These are phyloP conservation scores for Labyrinthula sp. DNA, from an alignment of 352 stramenopile genomes.

Conservation along the genomic window DNA sequence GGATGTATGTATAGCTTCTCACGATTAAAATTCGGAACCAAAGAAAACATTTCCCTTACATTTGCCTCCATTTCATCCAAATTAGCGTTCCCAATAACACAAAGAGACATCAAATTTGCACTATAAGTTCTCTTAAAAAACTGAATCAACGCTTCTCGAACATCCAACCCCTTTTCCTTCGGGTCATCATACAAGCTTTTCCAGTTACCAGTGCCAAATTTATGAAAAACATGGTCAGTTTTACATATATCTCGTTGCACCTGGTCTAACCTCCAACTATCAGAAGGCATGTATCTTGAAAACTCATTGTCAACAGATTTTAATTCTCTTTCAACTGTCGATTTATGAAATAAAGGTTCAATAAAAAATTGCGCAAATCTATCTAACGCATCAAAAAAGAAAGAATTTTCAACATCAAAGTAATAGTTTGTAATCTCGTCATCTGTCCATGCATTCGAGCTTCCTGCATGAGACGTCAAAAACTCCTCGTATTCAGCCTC, in stretches of 20 bases:
- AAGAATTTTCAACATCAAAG: slow-evolving; percentile 55
- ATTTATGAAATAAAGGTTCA: slow-evolving; percentile 50
- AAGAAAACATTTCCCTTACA: slow-evolving; percentile 48
- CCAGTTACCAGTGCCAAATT: slow-evolving; percentile 67
- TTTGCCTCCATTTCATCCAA: slow-evolving; percentile 53
- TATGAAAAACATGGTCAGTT: slow-evolving; percentile 47
- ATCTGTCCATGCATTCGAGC: slow-evolving; percentile 70
- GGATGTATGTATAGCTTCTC: no score
- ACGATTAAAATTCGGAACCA: slow-evolving; percentile 52
- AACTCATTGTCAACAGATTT: slow-evolving; percentile 66
- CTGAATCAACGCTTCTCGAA: slow-evolving; percentile 44
- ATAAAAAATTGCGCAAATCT: slow-evolving; percentile 86
- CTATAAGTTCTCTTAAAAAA: slow-evolving; percentile 59
- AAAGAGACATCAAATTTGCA: slow-evolving; percentile 55
- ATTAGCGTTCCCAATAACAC: slow-evolving; percentile 54
- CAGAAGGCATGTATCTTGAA: slow-evolving; percentile 78
- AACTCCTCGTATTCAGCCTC: slow-evolving; percentile 74
- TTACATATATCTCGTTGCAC: slow-evolving; percentile 36
- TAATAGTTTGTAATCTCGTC: slow-evolving; percentile 61
- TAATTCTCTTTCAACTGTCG: slow-evolving; percentile 55
- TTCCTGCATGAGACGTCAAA: slow-evolving; percentile 58
- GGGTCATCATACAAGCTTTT: slow-evolving; percentile 47
- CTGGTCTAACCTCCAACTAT: slow-evolving; percentile 47
- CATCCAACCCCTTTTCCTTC: slow-evolving; percentile 40
- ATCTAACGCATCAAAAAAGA: slow-evolving; percentile 49